Conservation (phyloP, 1,139 yeast species). For the Arxiozyma slooffiae region DNA sequence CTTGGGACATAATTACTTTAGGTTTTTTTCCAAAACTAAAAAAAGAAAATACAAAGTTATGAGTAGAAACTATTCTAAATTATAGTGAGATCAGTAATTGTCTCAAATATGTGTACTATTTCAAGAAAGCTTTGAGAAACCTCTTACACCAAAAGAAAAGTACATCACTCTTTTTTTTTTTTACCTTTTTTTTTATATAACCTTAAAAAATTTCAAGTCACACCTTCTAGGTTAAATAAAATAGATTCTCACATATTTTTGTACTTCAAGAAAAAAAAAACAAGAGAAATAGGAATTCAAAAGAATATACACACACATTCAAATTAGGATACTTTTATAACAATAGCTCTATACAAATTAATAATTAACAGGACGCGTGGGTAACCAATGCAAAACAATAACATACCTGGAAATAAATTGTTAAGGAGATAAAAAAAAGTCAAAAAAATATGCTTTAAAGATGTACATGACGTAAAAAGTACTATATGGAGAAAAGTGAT, state of each 20-base stretch:
- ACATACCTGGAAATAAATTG: not conserved
- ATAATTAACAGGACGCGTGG: not conserved
- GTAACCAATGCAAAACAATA: not conserved
- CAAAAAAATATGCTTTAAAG: not conserved
- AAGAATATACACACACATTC: too few relatives aligned
- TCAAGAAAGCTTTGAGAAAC: not conserved
- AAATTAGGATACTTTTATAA: too few relatives aligned
- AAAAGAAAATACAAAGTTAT: too few relatives aligned
- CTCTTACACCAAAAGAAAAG: too few relatives aligned
- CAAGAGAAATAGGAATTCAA: too few relatives aligned
- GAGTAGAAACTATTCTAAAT: too few relatives aligned
- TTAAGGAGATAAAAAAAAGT: not conserved
- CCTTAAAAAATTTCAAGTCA: not conserved
- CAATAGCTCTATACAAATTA: not conserved
- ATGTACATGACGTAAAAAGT: not conserved
- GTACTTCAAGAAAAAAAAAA: too few relatives aligned
- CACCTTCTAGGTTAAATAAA: not conserved
- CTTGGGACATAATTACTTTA: constrained; percentile 10
- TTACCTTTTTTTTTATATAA: too few relatives aligned
- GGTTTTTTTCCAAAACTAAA: too few relatives aligned
- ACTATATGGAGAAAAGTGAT: not conserved
- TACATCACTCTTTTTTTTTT: too few relatives aligned
- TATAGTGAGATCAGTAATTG: too few relatives aligned
- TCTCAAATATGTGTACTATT: too few relatives aligned
- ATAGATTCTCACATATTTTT: not conserved